Percentiles rank a stretch among this genome's conserved stretches.
Conservation (phyloP, 768 basidiomycete species). For the Russula abietina region DNA sequence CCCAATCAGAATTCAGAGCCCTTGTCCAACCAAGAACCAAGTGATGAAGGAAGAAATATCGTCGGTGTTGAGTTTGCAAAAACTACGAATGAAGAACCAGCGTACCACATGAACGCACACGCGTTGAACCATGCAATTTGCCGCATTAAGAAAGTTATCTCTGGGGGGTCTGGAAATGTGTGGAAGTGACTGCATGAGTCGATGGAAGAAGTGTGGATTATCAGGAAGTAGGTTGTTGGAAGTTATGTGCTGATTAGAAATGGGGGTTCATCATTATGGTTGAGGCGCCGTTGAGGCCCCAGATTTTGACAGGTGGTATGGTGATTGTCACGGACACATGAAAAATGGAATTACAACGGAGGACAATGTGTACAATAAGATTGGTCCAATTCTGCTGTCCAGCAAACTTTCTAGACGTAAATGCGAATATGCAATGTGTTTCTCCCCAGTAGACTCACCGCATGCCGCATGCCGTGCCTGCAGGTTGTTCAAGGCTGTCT, state of each 20-base stretch:
- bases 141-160: conserved; percentile 82
- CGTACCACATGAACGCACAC: conserved; percentile 88
- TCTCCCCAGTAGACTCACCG: too few species aligned
- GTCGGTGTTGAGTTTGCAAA: conserved; percentile 91
- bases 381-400: too few species aligned
- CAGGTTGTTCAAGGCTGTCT: too few species aligned
- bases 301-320: neutral
- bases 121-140: conserved; percentile 88
- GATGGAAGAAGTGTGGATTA: conserved; percentile 63
- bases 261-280: neutral
- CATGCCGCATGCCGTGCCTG: too few species aligned
- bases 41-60: conserved; percentile 95
- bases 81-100: conserved; percentile 94
- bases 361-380: too few species aligned
- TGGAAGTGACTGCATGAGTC: conserved; percentile 72
- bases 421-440: too few species aligned
- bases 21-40: conserved; percentile 94
- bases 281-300: too few species aligned
- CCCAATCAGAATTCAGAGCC: conserved; percentile 91
- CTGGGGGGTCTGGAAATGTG: conserved; percentile 74
- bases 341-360: neutral
- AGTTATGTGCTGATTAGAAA: neutral
- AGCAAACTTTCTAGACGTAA: too few species aligned
- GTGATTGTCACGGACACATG: neutral
- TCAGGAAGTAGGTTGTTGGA: neutral